phyloP scores from a whole-genome alignment of 441 rosid genomes.

The Mallotus japonicus region DNA sequence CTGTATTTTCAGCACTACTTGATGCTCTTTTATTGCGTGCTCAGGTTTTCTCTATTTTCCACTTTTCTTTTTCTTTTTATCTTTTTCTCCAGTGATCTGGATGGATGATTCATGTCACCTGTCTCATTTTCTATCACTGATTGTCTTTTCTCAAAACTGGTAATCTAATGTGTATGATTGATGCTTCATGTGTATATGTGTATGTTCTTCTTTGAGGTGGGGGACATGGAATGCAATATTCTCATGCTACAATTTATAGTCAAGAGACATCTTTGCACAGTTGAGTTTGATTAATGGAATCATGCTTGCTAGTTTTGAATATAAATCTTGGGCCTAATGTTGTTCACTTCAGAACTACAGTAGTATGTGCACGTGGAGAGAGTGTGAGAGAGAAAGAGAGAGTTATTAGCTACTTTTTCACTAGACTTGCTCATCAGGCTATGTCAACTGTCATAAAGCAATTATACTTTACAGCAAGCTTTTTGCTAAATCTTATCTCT shows the following conservation, averaged over 20 bases:
- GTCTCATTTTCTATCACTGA: not conserved
- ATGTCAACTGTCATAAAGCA: not conserved
- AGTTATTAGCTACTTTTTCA: not conserved
- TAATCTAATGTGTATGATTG: not conserved
- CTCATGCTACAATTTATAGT: not conserved
- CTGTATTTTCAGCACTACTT: conserved; percentile 79
- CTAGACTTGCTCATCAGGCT: not conserved
- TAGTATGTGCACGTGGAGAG: not conserved
- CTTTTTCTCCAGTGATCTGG: too few species aligned
- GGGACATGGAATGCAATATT: not conserved
- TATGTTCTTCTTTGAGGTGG: not conserved
- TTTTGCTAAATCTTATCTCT: not conserved
- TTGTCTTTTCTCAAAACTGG: not conserved
- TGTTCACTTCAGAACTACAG: not conserved
- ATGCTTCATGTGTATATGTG: not conserved
- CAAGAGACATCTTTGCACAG: not conserved
- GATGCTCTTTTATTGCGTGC: conserved; percentile 85
- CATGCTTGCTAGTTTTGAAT: conserved; percentile 1
- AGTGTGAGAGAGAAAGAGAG: not conserved
- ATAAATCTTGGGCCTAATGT: not conserved
- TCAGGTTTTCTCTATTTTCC: conserved; percentile 54
- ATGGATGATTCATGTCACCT: not conserved
- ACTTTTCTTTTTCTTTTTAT: not conserved
- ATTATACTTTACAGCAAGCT: not conserved
- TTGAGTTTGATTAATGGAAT: conserved; percentile 2